Evolutionary conservation across 2,329 filamentous ascomycete species (phyloP).

Genomic region (Aspergillus fijiensis): DNA sequence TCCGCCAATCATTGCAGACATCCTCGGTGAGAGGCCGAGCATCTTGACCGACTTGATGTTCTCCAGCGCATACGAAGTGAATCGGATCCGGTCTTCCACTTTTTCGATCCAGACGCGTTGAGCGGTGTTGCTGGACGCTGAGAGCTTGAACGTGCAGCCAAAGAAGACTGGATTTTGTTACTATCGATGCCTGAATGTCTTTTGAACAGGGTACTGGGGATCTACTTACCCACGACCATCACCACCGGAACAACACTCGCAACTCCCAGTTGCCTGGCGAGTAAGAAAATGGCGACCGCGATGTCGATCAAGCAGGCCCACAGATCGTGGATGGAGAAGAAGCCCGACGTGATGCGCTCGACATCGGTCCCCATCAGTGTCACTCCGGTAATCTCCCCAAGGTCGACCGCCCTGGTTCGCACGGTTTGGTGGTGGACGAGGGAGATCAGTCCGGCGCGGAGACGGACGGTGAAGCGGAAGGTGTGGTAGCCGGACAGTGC

Average conservation of each 20-base stretch:
- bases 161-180: conserved; percentile 5
- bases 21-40: conserved; percentile 38
- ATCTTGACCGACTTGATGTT: conserved; percentile 49
- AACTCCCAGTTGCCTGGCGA: conserved; percentile 32
- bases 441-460: conserved; percentile 35
- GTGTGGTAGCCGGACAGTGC: conserved; percentile 27
- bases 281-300: conserved; percentile 37
- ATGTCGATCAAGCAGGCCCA: conserved; percentile 42
- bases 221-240: conserved; percentile 28
- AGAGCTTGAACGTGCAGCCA: conserved; percentile 8
- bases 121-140: conserved; percentile 5
- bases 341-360: conserved; percentile 29
- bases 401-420: conserved; percentile 26
- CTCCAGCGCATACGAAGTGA: conserved; percentile 41
- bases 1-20: conserved; percentile 24
- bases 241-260: conserved; percentile 36
- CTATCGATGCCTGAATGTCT: too few relatives aligned
- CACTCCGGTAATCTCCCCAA: conserved; percentile 40
- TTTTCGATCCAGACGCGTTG: conserved; percentile 44
- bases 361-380: conserved; percentile 51
- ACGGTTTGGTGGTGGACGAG: conserved; percentile 50
- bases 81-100: conserved; percentile 42
- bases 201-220: too few relatives aligned
- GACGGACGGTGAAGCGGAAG: conserved; percentile 29
- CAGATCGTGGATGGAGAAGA: conserved; percentile 30